These are phyloP conservation scores for Phytopythium litorale DNA, from an alignment of 352 stramenopile genomes.

Conservation along the genomic window DNA sequence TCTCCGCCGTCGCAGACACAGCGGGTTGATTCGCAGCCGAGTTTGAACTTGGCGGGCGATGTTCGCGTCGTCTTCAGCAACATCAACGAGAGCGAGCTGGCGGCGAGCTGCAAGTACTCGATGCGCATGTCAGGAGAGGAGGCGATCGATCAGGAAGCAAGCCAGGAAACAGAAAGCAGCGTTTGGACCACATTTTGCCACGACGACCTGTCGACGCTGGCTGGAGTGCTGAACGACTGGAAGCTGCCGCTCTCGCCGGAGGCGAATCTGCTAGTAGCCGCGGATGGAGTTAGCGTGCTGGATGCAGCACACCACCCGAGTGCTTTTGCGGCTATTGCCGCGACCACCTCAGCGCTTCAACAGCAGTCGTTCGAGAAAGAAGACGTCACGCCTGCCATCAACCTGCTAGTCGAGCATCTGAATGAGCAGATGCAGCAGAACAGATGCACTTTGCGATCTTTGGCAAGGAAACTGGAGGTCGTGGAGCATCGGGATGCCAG, in stretches of 20 bases:
- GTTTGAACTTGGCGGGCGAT: conserved; percentile 9
- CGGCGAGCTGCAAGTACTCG: conserved; percentile 32
- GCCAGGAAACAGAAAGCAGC: conserved; percentile 8
- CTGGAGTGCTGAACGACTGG: conserved; percentile 36
- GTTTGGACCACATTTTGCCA: conserved; percentile 62
- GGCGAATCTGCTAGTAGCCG: conserved; percentile 49
- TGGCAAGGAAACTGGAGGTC: conserved; percentile 46
- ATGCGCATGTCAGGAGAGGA: conserved; percentile 27
- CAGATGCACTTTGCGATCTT: conserved; percentile 42
- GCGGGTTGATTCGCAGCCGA: neutral
- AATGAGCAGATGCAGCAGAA: conserved; percentile 76
- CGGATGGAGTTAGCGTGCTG: conserved; percentile 11
- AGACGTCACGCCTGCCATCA: conserved; percentile 72
- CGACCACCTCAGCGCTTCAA: neutral
- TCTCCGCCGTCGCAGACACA: neutral
- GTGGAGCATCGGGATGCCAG: conserved; percentile 25
- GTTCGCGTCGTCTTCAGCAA: conserved; percentile 42
- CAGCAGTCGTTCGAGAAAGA: conserved; percentile 19
- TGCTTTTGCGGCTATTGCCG: neutral
- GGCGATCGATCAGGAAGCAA: conserved; percentile 17
- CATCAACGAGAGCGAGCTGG: conserved; percentile 15
- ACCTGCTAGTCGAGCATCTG: conserved; percentile 72
- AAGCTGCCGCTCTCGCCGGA: conserved; percentile 32
- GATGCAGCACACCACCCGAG: neutral
- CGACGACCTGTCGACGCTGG: conserved; percentile 46